These are phyloP conservation scores for Orbilia quercus DNA, from an alignment of 2,329 filamentous ascomycete genomes.

Conservation along the genomic window DNA sequence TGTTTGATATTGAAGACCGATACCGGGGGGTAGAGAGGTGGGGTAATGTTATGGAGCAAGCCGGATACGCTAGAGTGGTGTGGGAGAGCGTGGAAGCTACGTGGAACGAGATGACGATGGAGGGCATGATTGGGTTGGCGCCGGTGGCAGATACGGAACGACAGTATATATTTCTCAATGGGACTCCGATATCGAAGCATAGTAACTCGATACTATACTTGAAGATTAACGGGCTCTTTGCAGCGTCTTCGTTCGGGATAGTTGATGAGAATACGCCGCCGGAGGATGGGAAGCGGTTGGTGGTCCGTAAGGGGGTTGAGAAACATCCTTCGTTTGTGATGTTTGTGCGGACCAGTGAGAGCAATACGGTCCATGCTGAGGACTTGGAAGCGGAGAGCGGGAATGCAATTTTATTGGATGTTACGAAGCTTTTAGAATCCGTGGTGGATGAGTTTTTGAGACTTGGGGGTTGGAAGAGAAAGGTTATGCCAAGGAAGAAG, in stretches of 20 bases:
- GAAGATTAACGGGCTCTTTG: conserved; percentile 81
- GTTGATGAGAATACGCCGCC: conserved; percentile 64
- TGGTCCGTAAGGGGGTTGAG: conserved; percentile 75
- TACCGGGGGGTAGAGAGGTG: background rate
- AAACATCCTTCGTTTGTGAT: conserved; percentile 90
- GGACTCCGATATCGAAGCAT: conserved; percentile 46
- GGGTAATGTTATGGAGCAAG: conserved; percentile 21
- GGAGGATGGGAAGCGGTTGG: conserved; percentile 63
- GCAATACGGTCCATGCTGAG: conserved; percentile 7
- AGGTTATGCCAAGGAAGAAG: conserved; percentile 59
- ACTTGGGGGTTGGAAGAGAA: conserved; percentile 59
- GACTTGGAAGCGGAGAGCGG: conserved; percentile 58
- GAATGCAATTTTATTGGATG: conserved; percentile 57
- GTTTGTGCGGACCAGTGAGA: conserved; percentile 67
- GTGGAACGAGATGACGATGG: conserved; percentile 22
- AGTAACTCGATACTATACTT: conserved; percentile 72
- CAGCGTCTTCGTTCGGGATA: conserved; percentile 79
- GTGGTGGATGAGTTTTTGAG: conserved; percentile 63
- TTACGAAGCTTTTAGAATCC: conserved; percentile 63
- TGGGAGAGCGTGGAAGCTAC: conserved; percentile 28
- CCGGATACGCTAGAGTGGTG: conserved; percentile 11
- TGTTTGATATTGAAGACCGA: conserved; percentile 1
- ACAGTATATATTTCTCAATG: conserved; percentile 59
- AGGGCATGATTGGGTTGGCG: conserved; percentile 19
- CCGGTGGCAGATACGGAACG: conserved; percentile 28